Conservation (phyloP, 108 stramenopile species). For the Skeletonema grethae region DNA sequence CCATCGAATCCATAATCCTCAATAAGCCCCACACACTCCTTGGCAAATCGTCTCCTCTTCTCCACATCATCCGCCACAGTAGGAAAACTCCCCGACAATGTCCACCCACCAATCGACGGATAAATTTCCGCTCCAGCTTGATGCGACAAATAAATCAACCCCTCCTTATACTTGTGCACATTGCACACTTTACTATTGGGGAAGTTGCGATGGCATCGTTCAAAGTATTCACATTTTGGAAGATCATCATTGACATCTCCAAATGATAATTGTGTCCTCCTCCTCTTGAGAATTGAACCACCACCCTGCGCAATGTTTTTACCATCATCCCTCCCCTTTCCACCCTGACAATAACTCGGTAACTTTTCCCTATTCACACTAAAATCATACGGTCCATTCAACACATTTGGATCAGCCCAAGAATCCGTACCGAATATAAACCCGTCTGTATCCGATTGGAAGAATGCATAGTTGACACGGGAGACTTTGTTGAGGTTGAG, state of each 20-base stretch:
- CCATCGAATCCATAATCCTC: constrained; percentile 45
- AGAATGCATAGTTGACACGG: constrained; percentile 44
- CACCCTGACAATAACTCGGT: constrained; percentile 21
- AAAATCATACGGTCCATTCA: constrained; percentile 41
- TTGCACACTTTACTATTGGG: constrained; percentile 41
- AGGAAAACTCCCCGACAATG: constrained; percentile 36
- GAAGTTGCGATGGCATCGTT: constrained; percentile 45
- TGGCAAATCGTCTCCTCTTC: constrained; percentile 34
- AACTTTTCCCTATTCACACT: constrained; percentile 9
- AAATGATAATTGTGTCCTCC: constrained; percentile 27
- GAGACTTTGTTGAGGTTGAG: constrained; percentile 37
- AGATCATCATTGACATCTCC: constrained; percentile 8
- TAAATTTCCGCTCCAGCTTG: constrained; percentile 40
- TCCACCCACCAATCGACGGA: constrained; percentile 50
- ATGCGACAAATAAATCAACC: constrained; percentile 43
- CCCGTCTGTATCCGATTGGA: constrained; percentile 35
- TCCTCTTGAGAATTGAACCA: constrained; percentile 31
- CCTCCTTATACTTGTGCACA: constrained; percentile 20
- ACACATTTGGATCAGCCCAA: constrained; percentile 38
- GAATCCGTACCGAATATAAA: constrained; percentile 47
- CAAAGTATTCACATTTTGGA: constrained; percentile 25
- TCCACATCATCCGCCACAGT: constrained; percentile 30
- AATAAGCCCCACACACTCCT: constrained; percentile 41
- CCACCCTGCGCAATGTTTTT: constrained; percentile 3
- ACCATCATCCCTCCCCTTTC: constrained; percentile 27